Base-by-base conservation (phyloP, 208 protist genomes). In the Acanthamoeba triangularis region DNA sequence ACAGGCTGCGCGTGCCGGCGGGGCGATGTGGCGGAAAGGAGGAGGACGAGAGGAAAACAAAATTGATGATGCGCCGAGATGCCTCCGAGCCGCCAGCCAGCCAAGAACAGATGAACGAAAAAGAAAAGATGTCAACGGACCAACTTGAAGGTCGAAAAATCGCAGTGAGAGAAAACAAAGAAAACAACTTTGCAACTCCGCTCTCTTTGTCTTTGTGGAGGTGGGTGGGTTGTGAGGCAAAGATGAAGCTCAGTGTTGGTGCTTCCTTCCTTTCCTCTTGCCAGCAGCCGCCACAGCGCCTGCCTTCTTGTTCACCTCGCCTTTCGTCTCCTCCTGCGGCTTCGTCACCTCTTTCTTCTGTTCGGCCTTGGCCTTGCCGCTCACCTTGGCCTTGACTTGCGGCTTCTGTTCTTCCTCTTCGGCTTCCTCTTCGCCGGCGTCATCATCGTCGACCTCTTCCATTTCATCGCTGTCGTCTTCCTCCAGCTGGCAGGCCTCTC, bases 201-300 rank as follows among this genome's bases (percentile, higher is more conserved):
- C 54, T 56, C 3, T 16, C 10, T 1, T 56, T 33, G 63, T 11
- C 10, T 72, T n/a, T 16, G 10, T 72, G 8, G 23, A 35, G 18
- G 0, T 72, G 23, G 5, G 5, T 67, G 20, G 4, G 13, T 72
- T 35, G 25, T 30, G 6, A 14, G 8, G 23, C 30, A 2, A 1
- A 28, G 30, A 8, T 2, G 30, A 47, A 47, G 44, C 1, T 72
- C 28, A 72, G 28, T 72, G 65, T 72, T 72, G 65, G 20, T 72
- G 65, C 65, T 72, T 72, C 28, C 65, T 72, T 72, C 65, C 65
- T 35, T 72, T 72, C 65, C 30, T 72, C 65, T 72, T 72, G 23
- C 44, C 44, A 10, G 44, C 44, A 47, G 44, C 1, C 6, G 7
- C 44, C 1, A 10, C 44, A 10, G 44, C 44, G 44, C 6, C 13